A percentile compares a stretch with the other conserved stretches of the same genome.
Evolutionary conservation across 208 protist species (phyloP).

Genomic region (Porcisia hertigi): DNA sequence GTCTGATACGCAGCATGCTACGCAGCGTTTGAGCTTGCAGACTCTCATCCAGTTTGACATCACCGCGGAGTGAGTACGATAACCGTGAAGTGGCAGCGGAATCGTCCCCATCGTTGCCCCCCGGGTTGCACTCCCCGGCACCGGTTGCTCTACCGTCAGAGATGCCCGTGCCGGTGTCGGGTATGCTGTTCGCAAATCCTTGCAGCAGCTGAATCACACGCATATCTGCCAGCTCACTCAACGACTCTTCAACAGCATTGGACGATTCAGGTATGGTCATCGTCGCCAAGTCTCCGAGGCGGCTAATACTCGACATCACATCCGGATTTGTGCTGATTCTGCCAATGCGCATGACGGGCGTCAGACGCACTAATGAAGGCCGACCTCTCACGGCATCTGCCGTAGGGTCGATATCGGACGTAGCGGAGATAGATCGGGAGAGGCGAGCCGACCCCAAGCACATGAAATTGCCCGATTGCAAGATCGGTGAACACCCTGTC

Average conservation of each 20-base stretch:
- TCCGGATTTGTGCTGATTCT: background rate
- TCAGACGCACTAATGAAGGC: background rate
- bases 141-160: background rate
- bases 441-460: background rate
- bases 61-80: background rate
- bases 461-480: background rate
- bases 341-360: background rate
- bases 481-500: background rate
- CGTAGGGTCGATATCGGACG: background rate
- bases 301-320: background rate
- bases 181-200: conserved; percentile 18
- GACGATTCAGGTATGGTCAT: too few species aligned
- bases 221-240: conserved; percentile 25
- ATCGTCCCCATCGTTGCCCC: background rate
- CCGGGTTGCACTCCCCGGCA: too few species aligned
- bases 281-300: background rate
- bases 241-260: background rate
- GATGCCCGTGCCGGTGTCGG: background rate
- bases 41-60: conserved; percentile 11
- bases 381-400: background rate
- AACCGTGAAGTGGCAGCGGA: background rate
- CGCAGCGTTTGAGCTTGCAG: background rate
- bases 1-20: conserved; percentile 37
- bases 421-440: background rate
- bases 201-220: conserved; percentile 27